Percentiles rank a stretch among this genome's conserved stretches.
phyloP scores from a whole-genome alignment of 140 eudicot species.

The Ambrosia hybrid region DNA sequence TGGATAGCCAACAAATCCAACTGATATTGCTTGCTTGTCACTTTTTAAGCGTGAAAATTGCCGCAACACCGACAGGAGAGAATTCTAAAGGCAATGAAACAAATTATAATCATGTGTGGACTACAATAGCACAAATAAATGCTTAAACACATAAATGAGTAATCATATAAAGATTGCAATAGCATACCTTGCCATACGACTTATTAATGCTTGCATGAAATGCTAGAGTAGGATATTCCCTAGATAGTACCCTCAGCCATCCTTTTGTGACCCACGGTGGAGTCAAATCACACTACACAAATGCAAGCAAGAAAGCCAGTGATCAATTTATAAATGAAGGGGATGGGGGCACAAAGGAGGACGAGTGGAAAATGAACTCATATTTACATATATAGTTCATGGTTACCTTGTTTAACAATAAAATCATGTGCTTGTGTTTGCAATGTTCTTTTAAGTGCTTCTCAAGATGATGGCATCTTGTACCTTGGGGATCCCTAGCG shows the following conservation, averaged over 20 bases:
- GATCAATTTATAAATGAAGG: neutral
- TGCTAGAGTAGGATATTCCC: constrained; percentile 90
- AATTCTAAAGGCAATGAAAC: constrained; percentile 51
- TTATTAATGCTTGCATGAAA: constrained; percentile 94
- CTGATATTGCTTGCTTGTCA: constrained; percentile 98
- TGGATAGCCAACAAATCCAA: constrained; percentile 98
- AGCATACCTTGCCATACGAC: constrained; percentile 87
- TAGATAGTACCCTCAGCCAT: constrained; percentile 82
- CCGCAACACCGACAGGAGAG: constrained; percentile 85
- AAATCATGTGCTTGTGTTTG: constrained; percentile 84
- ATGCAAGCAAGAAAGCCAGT: neutral
- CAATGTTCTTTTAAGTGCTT: constrained; percentile 87
- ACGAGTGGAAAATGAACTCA: neutral
- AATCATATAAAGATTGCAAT: neutral
- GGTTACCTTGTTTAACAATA: constrained; percentile 78
- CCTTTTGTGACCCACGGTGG: constrained; percentile 99
- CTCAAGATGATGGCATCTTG: constrained; percentile 94
- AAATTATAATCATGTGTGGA: constrained; percentile 4
- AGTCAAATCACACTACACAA: constrained; percentile 78
- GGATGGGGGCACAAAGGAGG: neutral
- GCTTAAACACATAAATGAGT: neutral
- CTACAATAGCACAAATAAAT: neutral
- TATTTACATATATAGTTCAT: neutral
- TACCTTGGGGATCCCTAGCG: constrained; percentile 98
- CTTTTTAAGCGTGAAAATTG: constrained; percentile 91